Percentiles rank a stretch among this genome's conserved stretches.
Conservation (phyloP, 257 asterid genomes). For the Nicotiana tomentosiformis region DNA sequence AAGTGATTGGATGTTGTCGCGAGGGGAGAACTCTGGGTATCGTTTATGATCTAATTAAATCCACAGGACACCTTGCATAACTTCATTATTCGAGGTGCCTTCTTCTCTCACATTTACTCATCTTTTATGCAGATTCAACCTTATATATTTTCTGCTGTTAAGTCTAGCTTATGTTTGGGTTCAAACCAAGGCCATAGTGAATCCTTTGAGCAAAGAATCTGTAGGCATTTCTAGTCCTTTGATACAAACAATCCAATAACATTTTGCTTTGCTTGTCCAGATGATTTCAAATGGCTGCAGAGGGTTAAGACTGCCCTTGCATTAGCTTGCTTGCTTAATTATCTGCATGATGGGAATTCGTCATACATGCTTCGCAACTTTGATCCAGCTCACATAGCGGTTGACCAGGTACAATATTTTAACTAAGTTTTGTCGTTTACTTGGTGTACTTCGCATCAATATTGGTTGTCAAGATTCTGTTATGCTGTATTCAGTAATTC, state of each 20-base stretch:
- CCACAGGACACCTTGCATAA: neutral
- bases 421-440: neutral
- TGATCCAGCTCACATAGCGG: neutral
- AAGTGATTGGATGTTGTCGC: neutral
- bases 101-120: neutral
- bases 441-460: neutral
- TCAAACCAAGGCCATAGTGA: neutral
- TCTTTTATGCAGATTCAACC: neutral
- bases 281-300: slow-evolving; percentile 5
- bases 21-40: neutral
- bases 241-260: neutral
- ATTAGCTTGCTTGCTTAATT: neutral
- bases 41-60: slow-evolving; percentile 1
- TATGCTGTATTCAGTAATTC: neutral
- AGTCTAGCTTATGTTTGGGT: neutral
- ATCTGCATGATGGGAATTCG: neutral
- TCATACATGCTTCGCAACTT: neutral
- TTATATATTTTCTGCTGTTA: neutral
- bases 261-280: neutral
- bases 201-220: neutral
- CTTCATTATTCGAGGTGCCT: neutral
- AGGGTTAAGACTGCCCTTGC: neutral
- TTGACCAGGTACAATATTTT: neutral
- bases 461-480: neutral
- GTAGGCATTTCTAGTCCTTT: neutral